Percentiles rank a stretch among this genome's conserved stretches.
These are phyloP conservation scores for Yamadazyma kanchanaburiensis DNA, from an alignment of 1,139 yeast species.

Conservation along the genomic window DNA sequence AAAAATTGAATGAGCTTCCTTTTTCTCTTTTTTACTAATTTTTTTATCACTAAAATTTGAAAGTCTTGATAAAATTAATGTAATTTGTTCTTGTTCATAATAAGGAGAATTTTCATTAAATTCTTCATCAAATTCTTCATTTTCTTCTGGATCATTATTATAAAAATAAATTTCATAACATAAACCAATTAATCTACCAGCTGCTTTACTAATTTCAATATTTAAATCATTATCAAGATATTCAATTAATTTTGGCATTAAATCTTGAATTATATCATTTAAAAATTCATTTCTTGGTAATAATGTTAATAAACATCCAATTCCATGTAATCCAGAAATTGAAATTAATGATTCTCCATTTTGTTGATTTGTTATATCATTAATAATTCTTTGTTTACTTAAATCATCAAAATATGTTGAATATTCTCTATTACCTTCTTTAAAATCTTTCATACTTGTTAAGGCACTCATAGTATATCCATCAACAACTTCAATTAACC, in stretches of 20 bases:
- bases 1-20: constrained; percentile 58
- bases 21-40: constrained; percentile 60
- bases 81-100: constrained; percentile 53
- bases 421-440: constrained; percentile 42
- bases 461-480: constrained; percentile 38
- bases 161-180: constrained; percentile 58
- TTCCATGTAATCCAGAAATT: constrained; percentile 46
- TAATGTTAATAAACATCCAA: constrained; percentile 44
- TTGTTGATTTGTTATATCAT: constrained; percentile 32
- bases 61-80: constrained; percentile 41
- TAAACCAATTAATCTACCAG: constrained; percentile 60
- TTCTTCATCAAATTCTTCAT: constrained; percentile 36
- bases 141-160: constrained; percentile 29
- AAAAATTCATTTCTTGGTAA: constrained; percentile 36
- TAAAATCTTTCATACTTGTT: constrained; percentile 29
- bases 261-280: constrained; percentile 39
- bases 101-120: constrained; percentile 52
- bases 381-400: constrained; percentile 34
- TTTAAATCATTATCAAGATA: constrained; percentile 42
- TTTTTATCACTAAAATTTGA: constrained; percentile 54
- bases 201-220: constrained; percentile 46
- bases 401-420: constrained; percentile 39
- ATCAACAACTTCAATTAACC: constrained; percentile 46
- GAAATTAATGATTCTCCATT: constrained; percentile 37
- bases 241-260: constrained; percentile 36